Conservation (phyloP, 2,329 filamentous ascomycete genomes). For the Berkeleyomyces rouxiae region DNA sequence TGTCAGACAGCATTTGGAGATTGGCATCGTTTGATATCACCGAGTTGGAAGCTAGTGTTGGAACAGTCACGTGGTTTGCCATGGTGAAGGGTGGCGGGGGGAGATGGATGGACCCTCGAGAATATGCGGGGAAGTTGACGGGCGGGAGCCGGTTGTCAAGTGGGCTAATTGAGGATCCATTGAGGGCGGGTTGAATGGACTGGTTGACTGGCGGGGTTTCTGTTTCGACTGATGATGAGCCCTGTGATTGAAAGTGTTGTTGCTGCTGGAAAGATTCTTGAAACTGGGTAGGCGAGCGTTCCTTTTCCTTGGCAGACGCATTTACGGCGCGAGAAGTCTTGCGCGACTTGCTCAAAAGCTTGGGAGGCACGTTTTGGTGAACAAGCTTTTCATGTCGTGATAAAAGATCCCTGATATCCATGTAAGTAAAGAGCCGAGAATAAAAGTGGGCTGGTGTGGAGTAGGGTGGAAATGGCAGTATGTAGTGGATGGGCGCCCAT, state of each 20-base stretch:
- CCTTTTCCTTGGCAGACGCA: not conserved
- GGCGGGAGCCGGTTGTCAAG: not conserved
- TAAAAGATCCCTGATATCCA: slow-evolving; percentile 47
- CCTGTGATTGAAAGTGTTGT: not conserved
- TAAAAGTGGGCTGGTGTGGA: not conserved
- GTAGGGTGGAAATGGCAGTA: not conserved
- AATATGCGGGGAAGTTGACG: not conserved
- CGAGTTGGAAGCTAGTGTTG: not conserved
- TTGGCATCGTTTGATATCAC: slow-evolving; percentile 4
- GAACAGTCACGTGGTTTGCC: slow-evolving; percentile 1
- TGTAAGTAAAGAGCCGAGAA: slow-evolving; percentile 27
- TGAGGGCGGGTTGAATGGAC: not conserved
- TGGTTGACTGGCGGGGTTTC: not conserved
- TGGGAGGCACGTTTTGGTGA: slow-evolving; percentile 31
- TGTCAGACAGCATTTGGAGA: slow-evolving; percentile 6
- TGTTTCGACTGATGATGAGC: not conserved
- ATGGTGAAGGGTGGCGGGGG: slow-evolving; percentile 5
- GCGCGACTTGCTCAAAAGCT: slow-evolving; percentile 22
- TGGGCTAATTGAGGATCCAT: slow-evolving; percentile 3
- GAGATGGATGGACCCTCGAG: not conserved
- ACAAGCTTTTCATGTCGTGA: slow-evolving; percentile 48
- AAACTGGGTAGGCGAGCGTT: slow-evolving; percentile 1
- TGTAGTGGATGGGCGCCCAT: not conserved
- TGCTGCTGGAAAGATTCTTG: not conserved
- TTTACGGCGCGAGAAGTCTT: slow-evolving; percentile 29